Conservation (phyloP, 2,329 filamentous ascomycete genomes). For the Catunica adiposa region DNA sequence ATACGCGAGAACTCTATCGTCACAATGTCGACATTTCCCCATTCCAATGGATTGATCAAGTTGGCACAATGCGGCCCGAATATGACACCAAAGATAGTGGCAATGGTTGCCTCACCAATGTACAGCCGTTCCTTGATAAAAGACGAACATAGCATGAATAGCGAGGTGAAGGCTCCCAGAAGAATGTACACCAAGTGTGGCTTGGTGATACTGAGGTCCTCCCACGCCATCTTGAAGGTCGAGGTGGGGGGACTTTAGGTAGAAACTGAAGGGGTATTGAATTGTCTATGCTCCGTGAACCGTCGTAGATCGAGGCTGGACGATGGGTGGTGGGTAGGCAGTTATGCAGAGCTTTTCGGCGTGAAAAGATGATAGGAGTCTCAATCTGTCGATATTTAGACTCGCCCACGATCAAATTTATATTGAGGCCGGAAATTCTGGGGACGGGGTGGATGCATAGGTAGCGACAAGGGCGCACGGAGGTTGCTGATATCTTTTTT, state of each 20-base stretch:
- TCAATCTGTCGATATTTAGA: background rate
- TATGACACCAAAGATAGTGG: conserved; percentile 73
- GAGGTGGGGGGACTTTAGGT: background rate
- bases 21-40: conserved; percentile 74
- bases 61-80: conserved; percentile 75
- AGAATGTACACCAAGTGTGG: conserved; percentile 98
- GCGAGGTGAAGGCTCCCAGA: conserved; percentile 85
- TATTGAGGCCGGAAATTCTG: background rate
- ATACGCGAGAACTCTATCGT: conserved; percentile 82
- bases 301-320: no score
- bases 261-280: background rate
- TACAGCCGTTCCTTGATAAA: conserved; percentile 97
- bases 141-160: conserved; percentile 97
- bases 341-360: no score
- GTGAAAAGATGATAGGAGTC: background rate
- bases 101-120: conserved; percentile 94
- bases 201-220: conserved; percentile 71
- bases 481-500: no score
- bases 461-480: conserved; percentile 1
- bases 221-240: conserved; percentile 48
- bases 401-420: conserved; percentile 6
- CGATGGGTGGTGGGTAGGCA: no score
- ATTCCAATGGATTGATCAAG: conserved; percentile 56
- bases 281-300: no score
- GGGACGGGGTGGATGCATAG: conserved; percentile 3